These are phyloP conservation scores for Stachybotrys elegans DNA, from an alignment of 2,329 filamentous ascomycete species.

Conservation along the genomic window DNA sequence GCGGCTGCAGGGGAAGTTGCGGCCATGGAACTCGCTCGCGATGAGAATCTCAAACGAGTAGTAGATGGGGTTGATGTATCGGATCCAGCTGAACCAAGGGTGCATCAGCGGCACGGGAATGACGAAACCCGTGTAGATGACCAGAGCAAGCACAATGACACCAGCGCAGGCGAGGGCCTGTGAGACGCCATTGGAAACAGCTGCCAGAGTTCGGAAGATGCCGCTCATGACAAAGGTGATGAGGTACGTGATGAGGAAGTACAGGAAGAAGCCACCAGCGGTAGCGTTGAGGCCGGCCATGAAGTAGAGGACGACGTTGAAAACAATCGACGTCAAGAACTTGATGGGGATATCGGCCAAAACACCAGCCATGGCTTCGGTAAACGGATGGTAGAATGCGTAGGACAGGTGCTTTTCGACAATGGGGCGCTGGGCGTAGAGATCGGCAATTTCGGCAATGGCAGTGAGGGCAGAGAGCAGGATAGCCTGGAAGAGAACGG, in stretches of 20 bases:
- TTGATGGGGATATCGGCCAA: constrained; percentile 51
- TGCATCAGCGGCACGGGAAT: constrained; percentile 32
- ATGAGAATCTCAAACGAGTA: constrained; percentile 66
- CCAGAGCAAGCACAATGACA: constrained; percentile 4
- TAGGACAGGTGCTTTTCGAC: constrained; percentile 55
- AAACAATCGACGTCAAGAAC: constrained; percentile 52
- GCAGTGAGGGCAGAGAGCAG: constrained; percentile 57
- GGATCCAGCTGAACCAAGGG: constrained; percentile 68
- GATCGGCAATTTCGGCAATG: constrained; percentile 62
- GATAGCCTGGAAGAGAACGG: constrained; percentile 59
- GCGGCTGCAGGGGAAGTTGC: constrained; percentile 44
- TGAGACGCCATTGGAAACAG: constrained; percentile 49
- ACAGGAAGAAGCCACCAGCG: constrained; percentile 57
- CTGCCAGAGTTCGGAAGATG: background rate
- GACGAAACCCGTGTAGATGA: constrained; percentile 19
- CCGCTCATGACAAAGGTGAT: background rate
- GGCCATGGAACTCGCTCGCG: constrained; percentile 61
- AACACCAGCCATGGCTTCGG: constrained; percentile 53
- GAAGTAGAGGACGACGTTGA: constrained; percentile 57
- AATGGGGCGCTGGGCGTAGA: constrained; percentile 55
- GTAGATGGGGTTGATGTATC: constrained; percentile 62
- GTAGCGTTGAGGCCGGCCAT: constrained; percentile 52
- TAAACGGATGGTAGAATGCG: constrained; percentile 52
- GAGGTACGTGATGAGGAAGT: constrained; percentile 25
- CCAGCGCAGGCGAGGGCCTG: constrained; percentile 21